phyloP scores from a whole-genome alignment of 441 rosid species.

The Biscutella laevigata region DNA sequence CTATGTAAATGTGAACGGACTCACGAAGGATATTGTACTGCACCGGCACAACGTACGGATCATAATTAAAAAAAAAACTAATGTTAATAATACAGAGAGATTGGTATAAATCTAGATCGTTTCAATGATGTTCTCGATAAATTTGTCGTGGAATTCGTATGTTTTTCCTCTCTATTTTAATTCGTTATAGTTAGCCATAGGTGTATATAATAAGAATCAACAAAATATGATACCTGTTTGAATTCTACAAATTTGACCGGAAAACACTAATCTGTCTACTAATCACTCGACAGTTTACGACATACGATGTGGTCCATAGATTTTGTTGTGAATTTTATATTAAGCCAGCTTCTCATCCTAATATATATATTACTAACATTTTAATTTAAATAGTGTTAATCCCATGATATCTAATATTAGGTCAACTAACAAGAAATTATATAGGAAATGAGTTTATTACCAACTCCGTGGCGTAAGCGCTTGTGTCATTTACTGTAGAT shows the following conservation, averaged over 20 bases:
- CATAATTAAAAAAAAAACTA: neutral
- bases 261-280: constrained; percentile 15
- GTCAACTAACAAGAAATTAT: too few species aligned
- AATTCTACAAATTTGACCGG: constrained; percentile 14
- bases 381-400: neutral
- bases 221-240: constrained; percentile 6
- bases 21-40: too few species aligned
- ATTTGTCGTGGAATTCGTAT: constrained; percentile 48
- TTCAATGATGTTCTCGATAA: constrained; percentile 33
- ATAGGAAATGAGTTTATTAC: too few species aligned
- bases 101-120: constrained; percentile 43
- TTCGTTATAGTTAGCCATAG: constrained; percentile 9
- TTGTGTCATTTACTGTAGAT: neutral
- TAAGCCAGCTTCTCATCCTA: neutral
- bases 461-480: neutral
- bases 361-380: neutral
- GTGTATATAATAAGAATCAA: constrained; percentile 6
- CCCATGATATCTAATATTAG: neutral
- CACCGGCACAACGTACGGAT: constrained; percentile 15
- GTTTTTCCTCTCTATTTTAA: too few species aligned
- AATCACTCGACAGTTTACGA: constrained; percentile 11
- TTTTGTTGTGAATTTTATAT: neutral
- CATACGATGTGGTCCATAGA: constrained; percentile 11
- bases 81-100: constrained; percentile 21
- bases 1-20: too few species aligned